Conservation (phyloP, 371 early-diverging fungal species). For the Actinomucor elegans region DNA sequence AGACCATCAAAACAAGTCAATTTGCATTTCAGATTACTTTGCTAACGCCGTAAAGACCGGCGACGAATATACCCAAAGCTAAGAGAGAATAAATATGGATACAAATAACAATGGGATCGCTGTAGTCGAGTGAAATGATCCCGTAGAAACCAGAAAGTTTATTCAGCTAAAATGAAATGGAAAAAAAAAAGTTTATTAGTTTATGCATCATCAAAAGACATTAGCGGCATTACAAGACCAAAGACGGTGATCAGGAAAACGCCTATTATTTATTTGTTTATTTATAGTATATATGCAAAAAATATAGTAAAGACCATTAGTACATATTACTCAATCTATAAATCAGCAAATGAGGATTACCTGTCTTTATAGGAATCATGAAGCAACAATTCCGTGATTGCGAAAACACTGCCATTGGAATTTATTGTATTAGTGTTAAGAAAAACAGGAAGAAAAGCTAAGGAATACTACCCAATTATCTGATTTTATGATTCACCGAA, state of each 20-base stretch:
- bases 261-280: constrained; percentile 7
- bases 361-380: constrained; percentile 5
- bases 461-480: no score
- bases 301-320: no score
- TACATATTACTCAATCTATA: no score
- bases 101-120: constrained; percentile 8
- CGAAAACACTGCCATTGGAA: background rate
- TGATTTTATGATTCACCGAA: no score
- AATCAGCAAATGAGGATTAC: background rate
- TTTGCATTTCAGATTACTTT: constrained; percentile 23
- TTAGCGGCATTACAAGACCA: constrained; percentile 28
- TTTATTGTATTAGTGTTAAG: background rate
- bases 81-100: constrained; percentile 25
- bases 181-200: background rate
- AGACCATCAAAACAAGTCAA: no score
- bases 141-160: constrained; percentile 35
- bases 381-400: constrained; percentile 10
- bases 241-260: constrained; percentile 23
- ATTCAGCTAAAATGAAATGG: constrained; percentile 18
- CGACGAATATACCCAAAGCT: constrained; percentile 15
- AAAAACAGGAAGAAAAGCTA: background rate
- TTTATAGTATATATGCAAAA: background rate
- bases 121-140: constrained; percentile 22
- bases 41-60: constrained; percentile 20
- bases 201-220: background rate